Evolutionary conservation across 331 rosid genomes (phyloP).

Genomic region (Erythrophleum ivorense): DNA sequence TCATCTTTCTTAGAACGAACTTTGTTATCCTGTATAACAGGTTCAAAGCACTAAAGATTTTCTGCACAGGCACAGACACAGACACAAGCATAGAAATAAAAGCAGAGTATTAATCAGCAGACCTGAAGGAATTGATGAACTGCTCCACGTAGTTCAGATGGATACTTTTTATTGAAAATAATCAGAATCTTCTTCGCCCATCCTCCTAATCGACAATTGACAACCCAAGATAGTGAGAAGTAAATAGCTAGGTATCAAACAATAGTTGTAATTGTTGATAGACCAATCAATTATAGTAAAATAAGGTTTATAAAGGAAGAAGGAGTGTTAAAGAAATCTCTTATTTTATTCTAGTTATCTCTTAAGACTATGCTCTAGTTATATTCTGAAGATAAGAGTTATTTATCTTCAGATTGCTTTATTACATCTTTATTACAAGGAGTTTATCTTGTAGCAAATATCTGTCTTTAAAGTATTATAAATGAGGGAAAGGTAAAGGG

Average conservation of each 20-base stretch:
- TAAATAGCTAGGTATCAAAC: conserved; percentile 33
- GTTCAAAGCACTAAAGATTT: conserved; percentile 36
- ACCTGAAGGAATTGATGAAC: conserved; percentile 79
- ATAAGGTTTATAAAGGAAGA: not conserved
- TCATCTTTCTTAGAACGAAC: conserved; percentile 60
- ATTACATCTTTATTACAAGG: not conserved
- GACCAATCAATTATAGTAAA: not conserved
- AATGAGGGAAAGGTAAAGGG: not conserved
- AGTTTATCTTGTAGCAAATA: not conserved
- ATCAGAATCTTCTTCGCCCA: conserved; percentile 74
- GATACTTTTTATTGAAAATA: conserved; percentile 65
- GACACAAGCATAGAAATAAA: conserved; percentile 21
- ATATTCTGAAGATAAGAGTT: not conserved
- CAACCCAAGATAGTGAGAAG: conserved; percentile 39
- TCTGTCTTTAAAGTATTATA: not conserved
- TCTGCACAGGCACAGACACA: conserved; percentile 17
- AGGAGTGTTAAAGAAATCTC: not conserved
- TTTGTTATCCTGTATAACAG: conserved; percentile 59
- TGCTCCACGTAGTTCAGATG: conserved; percentile 78
- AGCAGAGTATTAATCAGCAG: conserved; percentile 29
- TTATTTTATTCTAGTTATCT: not conserved
- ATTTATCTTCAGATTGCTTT: not conserved
- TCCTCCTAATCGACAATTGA: conserved; percentile 58
- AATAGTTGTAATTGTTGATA: not conserved
- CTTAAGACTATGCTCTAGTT: not conserved